Evolutionary conservation across 129 eudicot genomes (phyloP), one percentile per base, ranked within the genome.

Genomic region (Flaveria brownii): DNA sequence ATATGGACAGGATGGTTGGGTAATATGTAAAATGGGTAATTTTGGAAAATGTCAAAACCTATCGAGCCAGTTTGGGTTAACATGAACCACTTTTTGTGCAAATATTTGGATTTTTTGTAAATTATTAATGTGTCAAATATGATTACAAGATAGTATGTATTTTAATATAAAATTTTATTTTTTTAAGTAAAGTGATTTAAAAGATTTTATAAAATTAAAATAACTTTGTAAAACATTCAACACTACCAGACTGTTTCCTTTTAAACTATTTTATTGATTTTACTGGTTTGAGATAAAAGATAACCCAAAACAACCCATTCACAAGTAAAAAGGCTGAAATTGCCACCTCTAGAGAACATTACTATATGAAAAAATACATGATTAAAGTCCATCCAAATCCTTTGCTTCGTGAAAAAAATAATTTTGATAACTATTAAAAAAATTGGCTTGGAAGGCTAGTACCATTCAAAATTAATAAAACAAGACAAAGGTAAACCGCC

Each of bases 291-390:
- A 57, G 64, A 20, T 11, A 57, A 22, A 18, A 57, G 2, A 54
- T 57, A 57, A 18, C 15, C 64, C 64, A 57, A 33, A 18, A 57
- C 25, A 57, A 57, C 43, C 68, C 42, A 61, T 61, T 61, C 43
- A 28, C 42, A 28, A 25, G 68, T 14, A 61, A 26, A 30, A 23
- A 3, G 68, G 67, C 5, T 61, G 41, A 26, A 61, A 25, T 4
- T 61, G 67, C 8, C 63, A 57, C 28, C 63, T 18, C 63, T 20
- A 22, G 30, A 28, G 26, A 13, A 11, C 16, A 49, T 49, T 49
- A 49, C 17, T 15, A 49, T 12, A 49, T 14, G n/a, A 13, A 13
- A 49, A 2, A 11, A 49, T 15, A 49, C 17, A 49, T 49, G 55
- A 49, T 49, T 49, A 4, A 49, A 49, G 55, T 15, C 55, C 13